These are phyloP conservation scores for Acanthamoeba sp. DNA, from an alignment of 208 protist species.

Conservation along the genomic window DNA sequence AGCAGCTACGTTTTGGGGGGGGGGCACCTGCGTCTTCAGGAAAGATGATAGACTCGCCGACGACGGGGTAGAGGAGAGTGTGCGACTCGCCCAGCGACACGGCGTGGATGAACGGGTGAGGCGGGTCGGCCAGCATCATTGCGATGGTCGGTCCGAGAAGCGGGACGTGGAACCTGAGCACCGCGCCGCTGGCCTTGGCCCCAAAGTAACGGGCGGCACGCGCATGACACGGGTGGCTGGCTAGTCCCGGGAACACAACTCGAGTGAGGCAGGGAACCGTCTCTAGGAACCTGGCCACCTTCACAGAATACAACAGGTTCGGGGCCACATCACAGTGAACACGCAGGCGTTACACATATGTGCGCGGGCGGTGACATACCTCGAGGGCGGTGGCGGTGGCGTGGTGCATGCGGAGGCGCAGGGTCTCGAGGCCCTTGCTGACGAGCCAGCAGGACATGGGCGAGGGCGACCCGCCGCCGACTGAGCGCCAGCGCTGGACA, in stretches of 20 bases:
- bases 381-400: neutral
- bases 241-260: neutral
- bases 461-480: conserved; percentile 11
- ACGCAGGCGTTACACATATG: neutral
- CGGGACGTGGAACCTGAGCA: neutral
- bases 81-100: conserved; percentile 22
- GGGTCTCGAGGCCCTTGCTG: neutral
- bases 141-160: neutral
- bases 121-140: neutral
- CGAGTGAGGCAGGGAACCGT: neutral
- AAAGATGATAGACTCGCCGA: neutral
- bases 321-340: neutral
- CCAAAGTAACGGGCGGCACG: neutral
- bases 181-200: neutral
- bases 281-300: conserved; percentile 3
- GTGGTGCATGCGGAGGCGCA: conserved; percentile 1
- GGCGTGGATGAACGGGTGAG: conserved; percentile 2
- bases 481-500: neutral
- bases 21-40: neutral
- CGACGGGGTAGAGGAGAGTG: neutral
- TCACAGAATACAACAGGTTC: too few relatives aligned
- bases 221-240: neutral
- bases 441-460: conserved; percentile 30
- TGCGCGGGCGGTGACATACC: neutral
- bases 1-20: neutral